A percentile compares a stretch with the other conserved stretches of the same genome.
These are phyloP conservation scores for Casaregolazyma suthepensis DNA, from an alignment of 1,139 yeast genomes.

Conservation along the genomic window DNA sequence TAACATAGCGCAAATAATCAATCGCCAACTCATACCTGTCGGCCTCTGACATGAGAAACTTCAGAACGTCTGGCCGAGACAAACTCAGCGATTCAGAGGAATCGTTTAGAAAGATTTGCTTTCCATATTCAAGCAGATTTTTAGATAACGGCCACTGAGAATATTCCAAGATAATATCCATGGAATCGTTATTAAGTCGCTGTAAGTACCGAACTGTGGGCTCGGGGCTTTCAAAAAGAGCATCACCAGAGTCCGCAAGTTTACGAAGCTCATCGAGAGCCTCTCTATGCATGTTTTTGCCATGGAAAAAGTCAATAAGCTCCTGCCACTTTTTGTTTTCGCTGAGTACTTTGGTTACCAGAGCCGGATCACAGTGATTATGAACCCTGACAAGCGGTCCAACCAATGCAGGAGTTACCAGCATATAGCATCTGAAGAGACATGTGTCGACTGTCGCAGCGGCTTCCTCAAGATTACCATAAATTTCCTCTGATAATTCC, in stretches of 20 bases:
- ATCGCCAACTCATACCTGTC: conserved; percentile 38
- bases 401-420: conserved; percentile 61
- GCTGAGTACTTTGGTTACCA: conserved; percentile 55
- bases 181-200: conserved; percentile 45
- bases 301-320: conserved; percentile 70
- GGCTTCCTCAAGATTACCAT: conserved; percentile 33
- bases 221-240: conserved; percentile 35
- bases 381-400: conserved; percentile 77
- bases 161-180: conserved; percentile 55
- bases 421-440: conserved; percentile 65
- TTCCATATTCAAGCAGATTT: conserved; percentile 36
- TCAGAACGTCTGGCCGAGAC: conserved; percentile 49
- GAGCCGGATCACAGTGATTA: conserved; percentile 63
- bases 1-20: conserved; percentile 57
- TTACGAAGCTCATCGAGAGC: conserved; percentile 56
- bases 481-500: conserved; percentile 25
- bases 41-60: conserved; percentile 32
- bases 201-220: conserved; percentile 63
- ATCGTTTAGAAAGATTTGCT: conserved; percentile 61
- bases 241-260: conserved; percentile 23
- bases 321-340: conserved; percentile 54
- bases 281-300: conserved; percentile 55
- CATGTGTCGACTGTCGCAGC: conserved; percentile 69
- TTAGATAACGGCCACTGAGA: conserved; percentile 49
- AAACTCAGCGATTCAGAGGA: conserved; percentile 57